phyloP scores from a whole-genome alignment of 805 yeast genomes.

The Cyberlindnera nakhonratchasimensis region DNA sequence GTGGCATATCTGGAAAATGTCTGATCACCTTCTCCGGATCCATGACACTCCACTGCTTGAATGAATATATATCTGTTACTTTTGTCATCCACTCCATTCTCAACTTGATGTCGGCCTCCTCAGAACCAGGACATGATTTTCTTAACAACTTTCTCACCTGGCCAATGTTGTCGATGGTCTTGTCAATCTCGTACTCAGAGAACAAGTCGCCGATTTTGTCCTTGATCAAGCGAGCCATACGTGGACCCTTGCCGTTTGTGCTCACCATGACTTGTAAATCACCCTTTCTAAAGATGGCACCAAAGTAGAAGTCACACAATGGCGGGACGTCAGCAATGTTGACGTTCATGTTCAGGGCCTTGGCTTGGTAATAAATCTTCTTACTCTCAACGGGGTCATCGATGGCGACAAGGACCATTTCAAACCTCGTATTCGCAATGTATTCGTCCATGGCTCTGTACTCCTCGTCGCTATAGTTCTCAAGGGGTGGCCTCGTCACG shows the following conservation, averaged over 20 bases:
- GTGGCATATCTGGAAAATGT: slow-evolving; percentile 50
- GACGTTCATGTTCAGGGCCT: slow-evolving; percentile 50
- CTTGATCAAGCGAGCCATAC: slow-evolving; percentile 63
- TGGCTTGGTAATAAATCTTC: slow-evolving; percentile 50
- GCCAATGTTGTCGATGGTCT: slow-evolving; percentile 60
- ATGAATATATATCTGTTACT: slow-evolving; percentile 56
- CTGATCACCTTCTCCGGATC: slow-evolving; percentile 10
- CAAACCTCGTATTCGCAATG: slow-evolving; percentile 39
- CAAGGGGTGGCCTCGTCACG: slow-evolving; percentile 8
- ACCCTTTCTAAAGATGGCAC: slow-evolving; percentile 70
- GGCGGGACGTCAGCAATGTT: slow-evolving; percentile 83
- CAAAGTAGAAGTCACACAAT: slow-evolving; percentile 84
- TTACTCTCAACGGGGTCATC: slow-evolving; percentile 63
- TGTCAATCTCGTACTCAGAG: slow-evolving; percentile 41
- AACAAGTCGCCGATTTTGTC: slow-evolving; percentile 45
- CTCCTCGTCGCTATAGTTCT: slow-evolving; percentile 20
- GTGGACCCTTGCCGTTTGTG: slow-evolving; percentile 79
- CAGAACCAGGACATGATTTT: slow-evolving; percentile 42
- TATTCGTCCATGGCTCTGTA: slow-evolving; percentile 29
- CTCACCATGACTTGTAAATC: slow-evolving; percentile 76
- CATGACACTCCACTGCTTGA: slow-evolving; percentile 59
- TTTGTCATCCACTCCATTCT: slow-evolving; percentile 72
- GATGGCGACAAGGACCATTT: slow-evolving; percentile 68
- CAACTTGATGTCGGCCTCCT: slow-evolving; percentile 44
- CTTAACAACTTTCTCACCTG: slow-evolving; percentile 50